These are phyloP conservation scores for Hura crepitans DNA, from an alignment of 441 rosid species.

Conservation along the genomic window DNA sequence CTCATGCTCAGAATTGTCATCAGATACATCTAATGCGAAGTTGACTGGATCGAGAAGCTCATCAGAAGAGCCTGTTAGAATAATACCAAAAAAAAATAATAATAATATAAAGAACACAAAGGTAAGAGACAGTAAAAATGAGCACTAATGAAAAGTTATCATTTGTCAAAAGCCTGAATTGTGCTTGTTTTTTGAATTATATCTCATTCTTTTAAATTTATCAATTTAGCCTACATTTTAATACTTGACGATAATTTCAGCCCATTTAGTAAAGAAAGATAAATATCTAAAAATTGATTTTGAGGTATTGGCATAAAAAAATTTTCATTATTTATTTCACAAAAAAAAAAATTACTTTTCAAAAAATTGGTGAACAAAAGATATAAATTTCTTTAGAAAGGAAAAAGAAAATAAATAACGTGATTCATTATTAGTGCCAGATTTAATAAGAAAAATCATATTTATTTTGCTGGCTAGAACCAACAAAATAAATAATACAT, in stretches of 20 bases:
- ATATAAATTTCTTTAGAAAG: neutral
- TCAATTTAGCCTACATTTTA: neutral
- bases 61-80: conserved; percentile 53
- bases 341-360: neutral
- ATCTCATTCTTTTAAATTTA: neutral
- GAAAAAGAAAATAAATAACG: neutral
- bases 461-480: neutral
- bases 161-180: neutral
- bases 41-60: conserved; percentile 42
- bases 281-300: neutral
- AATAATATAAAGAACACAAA: too few species aligned
- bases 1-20: conserved; percentile 46
- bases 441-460: neutral
- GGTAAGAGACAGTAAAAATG: conserved; percentile 7
- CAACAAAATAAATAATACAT: neutral
- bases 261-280: neutral
- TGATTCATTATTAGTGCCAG: neutral
- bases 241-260: neutral
- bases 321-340: neutral
- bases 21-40: conserved; percentile 43
- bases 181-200: neutral
- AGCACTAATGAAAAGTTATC: neutral
- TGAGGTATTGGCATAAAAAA: neutral
- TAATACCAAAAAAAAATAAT: conserved; percentile 16
- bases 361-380: neutral